Evolutionary conservation across 2,329 filamentous ascomycete species (phyloP), one percentile per base, ranked within the genome.

Genomic region (Xylariomycetidae sp.): DNA sequence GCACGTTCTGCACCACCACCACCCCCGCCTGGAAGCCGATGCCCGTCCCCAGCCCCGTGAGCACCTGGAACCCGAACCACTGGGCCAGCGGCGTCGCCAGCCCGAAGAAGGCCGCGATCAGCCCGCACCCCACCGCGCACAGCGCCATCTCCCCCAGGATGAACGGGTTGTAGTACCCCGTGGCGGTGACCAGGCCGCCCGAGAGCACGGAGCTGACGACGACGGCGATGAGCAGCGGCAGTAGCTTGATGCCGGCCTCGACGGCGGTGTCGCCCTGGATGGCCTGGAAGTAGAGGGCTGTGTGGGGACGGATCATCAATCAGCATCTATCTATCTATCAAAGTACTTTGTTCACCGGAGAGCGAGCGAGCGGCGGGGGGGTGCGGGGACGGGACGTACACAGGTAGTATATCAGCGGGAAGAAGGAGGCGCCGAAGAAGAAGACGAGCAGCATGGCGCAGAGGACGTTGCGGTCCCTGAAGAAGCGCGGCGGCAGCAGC

Each of bases 1-100:
- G 59, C 0, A 72, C 68, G 0, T 74, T 67, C 46, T 78, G 74
- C 4, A 72, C 65, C 2, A 64, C 65, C 19, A 70, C 60, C 16
- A 64, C 51, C 13, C 67, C 58, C 31, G 63, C 59, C 31, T 71
- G 67, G 32, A 70, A 55, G 8, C 56, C 59, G 2, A 64, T 40
- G 20, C 68, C 68, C 4, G 62, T 49, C 0, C 28, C 28, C 5
- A 15, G 4, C 6, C 28, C 28, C 7, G 10, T 5, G 4, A 30
- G 4, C 5, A 30, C 18, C 18, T 30, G 28, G 17, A 6, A 30
- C 7, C 28, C 28, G 18, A 30, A 19, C 17, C 16, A 19, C 17
- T n/a, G 8, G 8, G 10, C 18, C 40, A 0, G 54, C 43, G 20
- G 48, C 42, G 6, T 69, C 52, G 0, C 56, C 31, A 58, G 45